Evolutionary conservation across 768 basidiomycete species (phyloP).

Genomic region (Suillus fuscotomentosus): DNA sequence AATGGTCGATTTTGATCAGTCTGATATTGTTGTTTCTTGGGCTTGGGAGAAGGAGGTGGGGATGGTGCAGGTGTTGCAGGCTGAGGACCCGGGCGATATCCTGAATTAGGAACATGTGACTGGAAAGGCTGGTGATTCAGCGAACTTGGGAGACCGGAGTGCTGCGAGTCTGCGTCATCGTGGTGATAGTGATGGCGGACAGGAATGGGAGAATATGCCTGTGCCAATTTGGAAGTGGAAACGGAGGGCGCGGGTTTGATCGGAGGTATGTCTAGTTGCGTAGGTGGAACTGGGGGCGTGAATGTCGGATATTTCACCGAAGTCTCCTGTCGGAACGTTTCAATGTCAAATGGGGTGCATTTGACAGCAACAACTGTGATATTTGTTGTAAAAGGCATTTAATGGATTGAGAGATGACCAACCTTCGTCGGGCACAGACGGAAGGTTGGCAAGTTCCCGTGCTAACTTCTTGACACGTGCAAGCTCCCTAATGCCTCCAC

Average conservation of each 20-base stretch:
- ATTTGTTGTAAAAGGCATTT: not conserved
- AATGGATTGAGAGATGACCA: constrained; percentile 20
- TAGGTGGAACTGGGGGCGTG: constrained; percentile 46
- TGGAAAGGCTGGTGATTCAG: constrained; percentile 35
- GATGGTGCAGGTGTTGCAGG: constrained; percentile 90
- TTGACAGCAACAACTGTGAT: constrained; percentile 67
- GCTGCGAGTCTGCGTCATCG: constrained; percentile 59
- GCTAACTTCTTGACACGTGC: constrained; percentile 79
- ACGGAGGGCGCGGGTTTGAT: constrained; percentile 33
- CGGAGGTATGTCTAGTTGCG: constrained; percentile 26
- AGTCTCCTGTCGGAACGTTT: constrained; percentile 86
- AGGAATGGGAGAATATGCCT: constrained; percentile 92
- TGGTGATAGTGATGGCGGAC: constrained; percentile 94
- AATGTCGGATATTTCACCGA: constrained; percentile 97
- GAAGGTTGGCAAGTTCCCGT: constrained; percentile 81
- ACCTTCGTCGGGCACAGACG: constrained; percentile 48
- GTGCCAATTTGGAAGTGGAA: constrained; percentile 68
- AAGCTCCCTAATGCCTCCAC: constrained; percentile 89
- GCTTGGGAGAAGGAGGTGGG: constrained; percentile 81
- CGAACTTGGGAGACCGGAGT: constrained; percentile 38
- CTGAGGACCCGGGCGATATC: constrained; percentile 47
- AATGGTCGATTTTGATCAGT: constrained; percentile 95
- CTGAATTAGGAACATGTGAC: constrained; percentile 28
- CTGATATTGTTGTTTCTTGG: constrained; percentile 98
- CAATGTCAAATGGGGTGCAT: constrained; percentile 87